Percentiles rank a stretch among this genome's conserved stretches.
phyloP scores from a whole-genome alignment of 2,329 filamentous ascomycete genomes.

The Sporothrix variecibatus region DNA sequence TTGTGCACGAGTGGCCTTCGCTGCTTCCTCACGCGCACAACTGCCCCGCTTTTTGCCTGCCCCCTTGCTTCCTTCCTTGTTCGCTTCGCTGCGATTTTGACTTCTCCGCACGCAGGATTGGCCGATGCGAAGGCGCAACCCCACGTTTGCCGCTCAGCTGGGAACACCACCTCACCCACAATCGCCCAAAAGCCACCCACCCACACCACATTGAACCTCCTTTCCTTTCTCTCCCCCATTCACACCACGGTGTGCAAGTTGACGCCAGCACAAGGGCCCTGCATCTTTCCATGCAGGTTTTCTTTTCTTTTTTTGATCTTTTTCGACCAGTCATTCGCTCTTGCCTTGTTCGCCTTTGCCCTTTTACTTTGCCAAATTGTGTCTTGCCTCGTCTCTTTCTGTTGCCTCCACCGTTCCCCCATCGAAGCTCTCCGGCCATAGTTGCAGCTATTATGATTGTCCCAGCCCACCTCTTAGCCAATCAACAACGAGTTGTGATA shows the following conservation, averaged over 20 bases:
- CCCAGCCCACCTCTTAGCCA: background rate
- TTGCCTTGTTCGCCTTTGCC: background rate
- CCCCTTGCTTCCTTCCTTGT: slow-evolving; percentile 18
- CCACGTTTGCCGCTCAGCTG: slow-evolving; percentile 26
- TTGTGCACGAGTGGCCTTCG: background rate
- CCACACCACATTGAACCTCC: background rate
- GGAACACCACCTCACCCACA: slow-evolving; percentile 15
- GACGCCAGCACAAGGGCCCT: background rate
- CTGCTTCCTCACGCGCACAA: background rate
- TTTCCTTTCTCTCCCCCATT: background rate
- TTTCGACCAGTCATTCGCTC: background rate
- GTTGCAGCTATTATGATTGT: background rate
- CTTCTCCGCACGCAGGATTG: slow-evolving; percentile 23
- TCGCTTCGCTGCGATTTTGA: background rate
- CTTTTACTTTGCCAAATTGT: background rate
- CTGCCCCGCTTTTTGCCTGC: slow-evolving; percentile 4
- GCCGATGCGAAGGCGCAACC: background rate
- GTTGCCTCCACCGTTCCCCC: background rate
- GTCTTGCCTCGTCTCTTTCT: background rate
- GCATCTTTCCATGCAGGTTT: background rate
- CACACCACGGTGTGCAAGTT: slow-evolving; percentile 17
- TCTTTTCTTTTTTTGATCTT: background rate
- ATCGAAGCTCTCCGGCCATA: background rate
- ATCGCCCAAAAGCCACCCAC: background rate
- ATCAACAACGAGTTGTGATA: background rate